Conservation (phyloP, 495 filamentous ascomycete genomes). For the Penicillium cosmopolitanum region DNA sequence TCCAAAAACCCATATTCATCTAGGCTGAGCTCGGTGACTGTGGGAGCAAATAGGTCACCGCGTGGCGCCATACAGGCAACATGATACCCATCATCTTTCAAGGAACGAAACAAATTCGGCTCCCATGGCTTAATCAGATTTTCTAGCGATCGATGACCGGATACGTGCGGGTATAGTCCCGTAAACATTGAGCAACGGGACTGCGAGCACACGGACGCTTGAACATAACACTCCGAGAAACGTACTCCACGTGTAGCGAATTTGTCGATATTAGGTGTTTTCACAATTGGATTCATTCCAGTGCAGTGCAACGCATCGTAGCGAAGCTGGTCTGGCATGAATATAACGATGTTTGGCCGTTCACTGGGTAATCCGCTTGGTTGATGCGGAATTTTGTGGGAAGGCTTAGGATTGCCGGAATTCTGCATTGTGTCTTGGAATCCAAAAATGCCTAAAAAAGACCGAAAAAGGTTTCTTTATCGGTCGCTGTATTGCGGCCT, state of each 20-base stretch:
- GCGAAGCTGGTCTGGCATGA: conserved; percentile 34
- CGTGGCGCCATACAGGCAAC: conserved; percentile 31
- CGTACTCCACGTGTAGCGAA: conserved; percentile 20
- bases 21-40: conserved; percentile 29
- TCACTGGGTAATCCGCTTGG: conserved; percentile 2
- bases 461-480: too few relatives aligned
- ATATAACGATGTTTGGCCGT: conserved; percentile 27
- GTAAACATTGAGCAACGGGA: conserved; percentile 31
- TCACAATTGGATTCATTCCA: conserved; percentile 13
- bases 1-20: conserved; percentile 34
- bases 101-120: conserved; percentile 29
- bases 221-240: conserved; percentile 21
- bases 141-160: conserved; percentile 28
- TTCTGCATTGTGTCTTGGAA: background rate
- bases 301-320: conserved; percentile 26
- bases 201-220: conserved; percentile 30
- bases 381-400: conserved; percentile 1
- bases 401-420: background rate
- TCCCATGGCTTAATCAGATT: conserved; percentile 37
- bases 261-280: conserved; percentile 28
- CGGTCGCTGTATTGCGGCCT: too few relatives aligned
- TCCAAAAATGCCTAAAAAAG: background rate
- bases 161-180: conserved; percentile 28
- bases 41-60: conserved; percentile 30
- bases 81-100: conserved; percentile 32